Percentiles rank a stretch among this genome's conserved stretches.
phyloP scores from a whole-genome alignment of 345 rosid species.

The Salix viminalis region DNA sequence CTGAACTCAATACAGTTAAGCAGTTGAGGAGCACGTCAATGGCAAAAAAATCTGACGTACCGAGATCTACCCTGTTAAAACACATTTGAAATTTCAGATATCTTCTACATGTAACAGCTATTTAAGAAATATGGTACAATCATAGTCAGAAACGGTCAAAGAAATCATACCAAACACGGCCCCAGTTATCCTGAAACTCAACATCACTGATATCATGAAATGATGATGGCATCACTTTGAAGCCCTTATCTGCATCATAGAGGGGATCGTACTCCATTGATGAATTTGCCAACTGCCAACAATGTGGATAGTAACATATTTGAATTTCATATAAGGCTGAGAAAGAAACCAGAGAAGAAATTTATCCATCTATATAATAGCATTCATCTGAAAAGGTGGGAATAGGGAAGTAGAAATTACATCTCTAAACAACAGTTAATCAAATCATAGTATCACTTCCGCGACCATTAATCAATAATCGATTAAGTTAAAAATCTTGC shows the following conservation, averaged over 20 bases:
- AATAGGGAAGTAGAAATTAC: not conserved
- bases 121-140: not conserved
- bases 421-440: not conserved
- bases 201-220: conserved; percentile 91
- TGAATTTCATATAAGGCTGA: not conserved
- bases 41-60: conserved; percentile 75
- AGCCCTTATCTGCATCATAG: conserved; percentile 79
- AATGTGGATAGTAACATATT: too few relatives aligned
- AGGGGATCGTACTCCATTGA: conserved; percentile 76
- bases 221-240: conserved; percentile 75
- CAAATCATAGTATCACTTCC: too few relatives aligned
- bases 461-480: too few relatives aligned
- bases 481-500: too few relatives aligned
- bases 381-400: not conserved
- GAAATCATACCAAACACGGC: conserved; percentile 69
- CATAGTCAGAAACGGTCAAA: not conserved
- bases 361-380: not conserved
- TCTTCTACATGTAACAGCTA: not conserved
- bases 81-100: not conserved
- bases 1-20: conserved; percentile 83
- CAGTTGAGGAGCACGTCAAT: conserved; percentile 81
- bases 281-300: conserved; percentile 64
- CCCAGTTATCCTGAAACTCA: conserved; percentile 95
- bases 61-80: conserved; percentile 81
- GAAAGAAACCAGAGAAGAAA: not conserved